Base-by-base conservation (phyloP, 257 asterid genomes). In the Solanum pennellii region DNA sequence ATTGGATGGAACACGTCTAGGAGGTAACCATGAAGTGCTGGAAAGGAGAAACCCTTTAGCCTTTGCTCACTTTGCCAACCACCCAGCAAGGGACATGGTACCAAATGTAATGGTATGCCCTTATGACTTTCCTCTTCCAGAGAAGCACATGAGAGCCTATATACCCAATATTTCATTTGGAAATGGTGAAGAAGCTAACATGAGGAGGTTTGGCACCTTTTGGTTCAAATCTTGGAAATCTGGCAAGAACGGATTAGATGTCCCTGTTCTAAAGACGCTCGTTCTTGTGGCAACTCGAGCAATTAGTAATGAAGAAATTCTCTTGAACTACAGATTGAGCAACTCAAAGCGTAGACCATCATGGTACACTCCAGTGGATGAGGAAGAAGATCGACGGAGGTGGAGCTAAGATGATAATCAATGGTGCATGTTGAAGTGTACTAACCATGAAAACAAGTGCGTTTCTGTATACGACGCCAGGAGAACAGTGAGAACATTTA, bases 11-110 rank as follows among this genome's bases (percentile, higher is more conserved):
- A 85, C 92, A 6, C 87, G 75, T 62, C 79, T 84, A 33, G 92
- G 90, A 37, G 83, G 88, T 62, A 93, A 85, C 82, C 95, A 94
- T 86, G 98, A 90, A 44, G 91, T 92, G 79, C 87, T 97, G 52
- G 99, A 97, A 90, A 92, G 94, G 90, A 93, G 98, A 91, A 95
- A 97, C 89, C 99, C 99, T 84, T 88, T 94, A 7, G 99, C 99
- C 45, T 93, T 92, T 25, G 99, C 96, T 62, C 99, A 97, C 90
- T 94, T 91, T 73, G 96, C 99, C 59, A 97, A 97, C 88, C 99
- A 95, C 90, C 99, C 99, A 0, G 92, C 92, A 1, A 94, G 92
- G 89, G 97, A 88, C 80, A 73, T 85, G 92, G 87, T 7, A 74
- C 98, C 99, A 3, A 97, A 97, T 73, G 99, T 94, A 31, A 94